Percentiles rank a stretch among this genome's conserved stretches.
These are phyloP conservation scores for Hygrophoropsis aurantiaca DNA, from an alignment of 768 basidiomycete species.

Conservation along the genomic window DNA sequence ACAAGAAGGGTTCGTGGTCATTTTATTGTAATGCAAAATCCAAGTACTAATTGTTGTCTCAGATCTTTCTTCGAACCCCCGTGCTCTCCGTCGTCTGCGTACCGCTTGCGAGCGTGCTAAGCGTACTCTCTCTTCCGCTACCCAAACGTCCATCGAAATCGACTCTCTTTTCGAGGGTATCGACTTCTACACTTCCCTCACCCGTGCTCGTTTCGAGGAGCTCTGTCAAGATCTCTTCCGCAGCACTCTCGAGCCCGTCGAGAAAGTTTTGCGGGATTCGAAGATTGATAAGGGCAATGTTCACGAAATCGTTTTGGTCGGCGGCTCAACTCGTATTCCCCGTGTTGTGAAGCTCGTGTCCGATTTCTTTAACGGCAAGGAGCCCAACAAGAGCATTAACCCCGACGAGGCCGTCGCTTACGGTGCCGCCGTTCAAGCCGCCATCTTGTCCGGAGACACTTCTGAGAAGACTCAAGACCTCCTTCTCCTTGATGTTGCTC, in stretches of 20 bases:
- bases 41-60: slow-evolving; percentile 9
- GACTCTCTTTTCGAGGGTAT: slow-evolving; percentile 97
- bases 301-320: slow-evolving; percentile 96
- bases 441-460: slow-evolving; percentile 95
- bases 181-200: slow-evolving; percentile 98
- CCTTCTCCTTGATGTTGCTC: slow-evolving; percentile 91
- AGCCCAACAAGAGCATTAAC: slow-evolving; percentile 99
- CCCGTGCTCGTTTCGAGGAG: slow-evolving; percentile 97
- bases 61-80: slow-evolving; percentile 89
- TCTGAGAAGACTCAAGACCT: slow-evolving; percentile 98
- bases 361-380: slow-evolving; percentile 98
- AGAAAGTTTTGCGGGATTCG: slow-evolving; percentile 96
- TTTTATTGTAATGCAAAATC: neutral
- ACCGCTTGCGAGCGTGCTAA: slow-evolving; percentile 99
- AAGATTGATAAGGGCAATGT: slow-evolving; percentile 97
- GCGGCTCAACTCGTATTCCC: slow-evolving; percentile 98
- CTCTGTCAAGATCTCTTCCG: slow-evolving; percentile 95
- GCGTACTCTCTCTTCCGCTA: slow-evolving; percentile 94
- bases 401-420: slow-evolving; percentile 99
- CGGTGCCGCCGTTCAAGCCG: slow-evolving; percentile 98
- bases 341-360: slow-evolving; percentile 96
- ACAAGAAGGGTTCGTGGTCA: slow-evolving; percentile 82
- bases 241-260: slow-evolving; percentile 90
- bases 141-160: slow-evolving; percentile 96
- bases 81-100: slow-evolving; percentile 95